These are phyloP conservation scores for Papilionanthe hybrid DNA, from an alignment of 116 monocot species.

Conservation along the genomic window DNA sequence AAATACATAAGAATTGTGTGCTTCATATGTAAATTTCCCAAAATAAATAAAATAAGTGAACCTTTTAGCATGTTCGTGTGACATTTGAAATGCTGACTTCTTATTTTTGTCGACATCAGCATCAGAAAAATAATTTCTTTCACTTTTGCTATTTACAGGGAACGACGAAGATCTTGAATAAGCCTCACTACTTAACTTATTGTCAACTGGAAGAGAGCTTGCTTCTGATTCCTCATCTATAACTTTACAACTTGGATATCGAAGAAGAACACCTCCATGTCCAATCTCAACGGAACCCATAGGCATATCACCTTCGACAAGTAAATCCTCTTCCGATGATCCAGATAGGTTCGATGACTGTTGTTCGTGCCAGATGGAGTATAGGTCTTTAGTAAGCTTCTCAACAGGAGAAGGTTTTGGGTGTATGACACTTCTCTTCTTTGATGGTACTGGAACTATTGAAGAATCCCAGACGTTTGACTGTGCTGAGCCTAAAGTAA, in stretches of 20 bases:
- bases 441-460: slow-evolving; percentile 31
- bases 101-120: slow-evolving; percentile 12
- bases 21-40: too few species aligned
- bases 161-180: slow-evolving; percentile 17
- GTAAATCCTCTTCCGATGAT: slow-evolving; percentile 36
- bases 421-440: slow-evolving; percentile 32
- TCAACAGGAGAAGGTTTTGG: slow-evolving; percentile 44
- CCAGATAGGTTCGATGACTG: slow-evolving; percentile 30
- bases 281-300: slow-evolving; percentile 53
- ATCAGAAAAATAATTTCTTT: slow-evolving; percentile 15
- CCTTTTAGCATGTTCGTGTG: slow-evolving; percentile 31
- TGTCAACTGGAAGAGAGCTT: slow-evolving; percentile 47
- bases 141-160: slow-evolving; percentile 36
- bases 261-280: slow-evolving; percentile 52
- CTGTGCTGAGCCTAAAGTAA: not conserved
- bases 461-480: slow-evolving; percentile 42
- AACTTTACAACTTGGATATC: slow-evolving; percentile 33
- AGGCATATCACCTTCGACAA: slow-evolving; percentile 33
- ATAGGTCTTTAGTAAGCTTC: slow-evolving; percentile 46
- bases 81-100: slow-evolving; percentile 6
- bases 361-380: slow-evolving; percentile 39
- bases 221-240: slow-evolving; percentile 71
- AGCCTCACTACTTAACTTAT: slow-evolving; percentile 28
- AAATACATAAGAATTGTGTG: too few species aligned
- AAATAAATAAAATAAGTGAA: slow-evolving; percentile 1